A percentile compares a stretch with the other conserved stretches of the same genome.
Evolutionary conservation across 2,329 filamentous ascomycete genomes (phyloP).

Genomic region (Ramularia endophylla): DNA sequence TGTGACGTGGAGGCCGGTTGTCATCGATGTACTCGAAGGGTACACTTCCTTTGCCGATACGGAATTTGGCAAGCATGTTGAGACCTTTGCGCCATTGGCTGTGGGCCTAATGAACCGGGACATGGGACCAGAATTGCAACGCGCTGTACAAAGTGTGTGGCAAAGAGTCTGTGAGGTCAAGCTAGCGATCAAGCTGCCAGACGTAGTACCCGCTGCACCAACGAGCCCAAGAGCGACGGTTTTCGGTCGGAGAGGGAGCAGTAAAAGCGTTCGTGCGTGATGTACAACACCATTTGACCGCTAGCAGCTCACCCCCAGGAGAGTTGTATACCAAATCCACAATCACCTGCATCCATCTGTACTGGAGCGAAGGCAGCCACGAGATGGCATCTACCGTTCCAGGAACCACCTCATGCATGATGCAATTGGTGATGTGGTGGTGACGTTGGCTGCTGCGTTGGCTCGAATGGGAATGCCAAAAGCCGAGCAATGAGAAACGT

Average conservation of each 20-base stretch:
- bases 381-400: no score
- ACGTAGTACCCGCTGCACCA: slow-evolving; percentile 9
- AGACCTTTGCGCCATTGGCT: slow-evolving; percentile 77
- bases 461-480: no score
- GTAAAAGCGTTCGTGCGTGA: no score
- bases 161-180: slow-evolving; percentile 75
- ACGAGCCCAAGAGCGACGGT: slow-evolving; percentile 21
- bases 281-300: no score
- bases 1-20: slow-evolving; percentile 91
- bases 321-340: no score
- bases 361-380: no score
- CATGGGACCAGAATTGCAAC: slow-evolving; percentile 69
- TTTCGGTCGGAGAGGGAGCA: slow-evolving; percentile 20
- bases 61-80: slow-evolving; percentile 73
- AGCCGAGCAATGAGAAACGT: no score
- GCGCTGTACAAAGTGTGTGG: slow-evolving; percentile 70
- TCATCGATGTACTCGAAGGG: slow-evolving; percentile 93
- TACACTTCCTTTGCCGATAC: slow-evolving; percentile 76
- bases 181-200: slow-evolving; percentile 38
- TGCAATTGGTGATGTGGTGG: no score
- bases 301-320: no score
- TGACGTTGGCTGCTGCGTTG: no score
- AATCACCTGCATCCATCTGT: no score
- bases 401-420: no score
- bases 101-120: slow-evolving; percentile 81